Evolutionary conservation across 345 rosid genomes (phyloP).

Genomic region (Orychophragmus violaceus): DNA sequence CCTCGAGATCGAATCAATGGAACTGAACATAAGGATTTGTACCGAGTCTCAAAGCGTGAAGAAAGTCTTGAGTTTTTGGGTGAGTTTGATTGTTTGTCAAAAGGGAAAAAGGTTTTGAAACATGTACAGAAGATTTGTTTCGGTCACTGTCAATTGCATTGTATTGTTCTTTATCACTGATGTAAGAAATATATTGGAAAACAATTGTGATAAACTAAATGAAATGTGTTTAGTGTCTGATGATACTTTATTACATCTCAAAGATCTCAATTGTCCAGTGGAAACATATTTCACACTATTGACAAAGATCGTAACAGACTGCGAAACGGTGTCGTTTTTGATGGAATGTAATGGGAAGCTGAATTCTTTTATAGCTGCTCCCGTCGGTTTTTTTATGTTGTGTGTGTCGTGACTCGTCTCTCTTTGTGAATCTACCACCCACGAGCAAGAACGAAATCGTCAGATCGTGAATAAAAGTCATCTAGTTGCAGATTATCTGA

Average conservation of each 20-base stretch:
- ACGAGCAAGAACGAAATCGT: conserved; percentile 5
- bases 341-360: too few species aligned
- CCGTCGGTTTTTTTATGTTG: not conserved
- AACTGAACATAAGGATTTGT: conserved; percentile 22
- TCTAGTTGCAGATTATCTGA: not conserved
- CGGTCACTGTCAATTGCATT: conserved; percentile 10
- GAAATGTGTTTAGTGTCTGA: not conserved
- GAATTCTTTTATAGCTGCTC: not conserved
- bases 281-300: not conserved
- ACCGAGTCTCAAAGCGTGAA: conserved; percentile 21
- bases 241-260: not conserved
- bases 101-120: conserved; percentile 21
- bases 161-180: conserved; percentile 3
- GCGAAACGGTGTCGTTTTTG: not conserved
- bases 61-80: conserved; percentile 3
- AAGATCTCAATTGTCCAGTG: not conserved
- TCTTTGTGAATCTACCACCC: conserved; percentile 4
- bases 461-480: conserved; percentile 24
- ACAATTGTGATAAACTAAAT: not conserved
- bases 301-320: not conserved
- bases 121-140: conserved; percentile 29
- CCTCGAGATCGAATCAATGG: conserved; percentile 9
- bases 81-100: conserved; percentile 28
- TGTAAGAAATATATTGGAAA: conserved; percentile 7
- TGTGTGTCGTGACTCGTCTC: not conserved